phyloP scores from a whole-genome alignment of 2,329 filamentous ascomycete genomes.

The Arthrobotrys conoides region DNA sequence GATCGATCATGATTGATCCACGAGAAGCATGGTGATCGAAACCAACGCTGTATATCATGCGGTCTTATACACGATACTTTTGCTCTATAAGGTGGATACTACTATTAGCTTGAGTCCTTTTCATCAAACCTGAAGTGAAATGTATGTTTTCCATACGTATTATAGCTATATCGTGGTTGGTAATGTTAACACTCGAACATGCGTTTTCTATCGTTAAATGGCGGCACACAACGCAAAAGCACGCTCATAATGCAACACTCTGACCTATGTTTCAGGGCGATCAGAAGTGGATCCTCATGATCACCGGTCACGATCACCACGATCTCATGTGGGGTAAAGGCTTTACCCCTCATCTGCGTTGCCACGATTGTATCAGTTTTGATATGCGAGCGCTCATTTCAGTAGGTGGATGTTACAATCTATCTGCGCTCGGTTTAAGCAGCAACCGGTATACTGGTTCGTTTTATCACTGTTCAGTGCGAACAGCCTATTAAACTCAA shows the following conservation, averaged over 20 bases:
- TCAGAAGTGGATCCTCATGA: slow-evolving; percentile 10
- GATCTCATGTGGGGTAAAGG: not conserved
- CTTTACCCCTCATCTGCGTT: not conserved
- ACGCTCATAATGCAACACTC: slow-evolving; percentile 3
- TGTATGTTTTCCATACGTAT: too few species aligned
- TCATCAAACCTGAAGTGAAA: too few species aligned
- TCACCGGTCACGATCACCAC: slow-evolving; percentile 4
- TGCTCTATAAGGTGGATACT: too few species aligned
- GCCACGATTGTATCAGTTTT: not conserved
- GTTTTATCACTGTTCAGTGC: too few species aligned
- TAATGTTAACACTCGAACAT: not conserved
- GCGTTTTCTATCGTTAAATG: not conserved
- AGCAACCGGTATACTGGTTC: too few species aligned
- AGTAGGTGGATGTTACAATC: not conserved
- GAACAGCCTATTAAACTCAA: too few species aligned
- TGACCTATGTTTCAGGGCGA: not conserved
- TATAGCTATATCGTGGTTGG: not conserved
- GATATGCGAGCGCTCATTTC: not conserved
- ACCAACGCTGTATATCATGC: too few species aligned
- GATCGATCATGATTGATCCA: too few species aligned
- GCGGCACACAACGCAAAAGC: slow-evolving; percentile 9
- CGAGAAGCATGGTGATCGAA: too few species aligned
- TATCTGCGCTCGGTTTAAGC: not conserved
- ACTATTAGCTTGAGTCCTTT: too few species aligned
- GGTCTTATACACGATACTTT: too few species aligned